These are phyloP conservation scores for Paxillus involutus DNA, from an alignment of 768 basidiomycete genomes.

Conservation along the genomic window DNA sequence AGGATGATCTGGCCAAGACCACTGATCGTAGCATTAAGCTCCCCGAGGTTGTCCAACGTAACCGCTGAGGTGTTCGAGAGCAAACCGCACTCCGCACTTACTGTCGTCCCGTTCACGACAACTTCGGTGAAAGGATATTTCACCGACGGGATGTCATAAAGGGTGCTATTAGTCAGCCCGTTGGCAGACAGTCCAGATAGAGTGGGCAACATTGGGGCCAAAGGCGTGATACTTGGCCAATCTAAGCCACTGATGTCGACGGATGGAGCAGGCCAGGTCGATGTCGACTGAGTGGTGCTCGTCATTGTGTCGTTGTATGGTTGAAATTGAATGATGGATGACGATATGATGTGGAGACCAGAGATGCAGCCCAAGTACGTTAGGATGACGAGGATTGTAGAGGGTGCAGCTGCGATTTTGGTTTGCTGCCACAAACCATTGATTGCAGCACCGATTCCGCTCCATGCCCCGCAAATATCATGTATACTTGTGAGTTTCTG, in stretches of 20 bases:
- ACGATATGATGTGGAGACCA: conserved; percentile 23
- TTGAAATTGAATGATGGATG: conserved; percentile 20
- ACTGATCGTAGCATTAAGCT: not conserved
- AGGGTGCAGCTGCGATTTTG: conserved; percentile 6
- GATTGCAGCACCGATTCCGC: conserved; percentile 22
- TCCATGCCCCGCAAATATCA: conserved; percentile 19
- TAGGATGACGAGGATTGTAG: not conserved
- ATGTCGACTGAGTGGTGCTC: not conserved
- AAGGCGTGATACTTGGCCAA: not conserved
- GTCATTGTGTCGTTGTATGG: conserved; percentile 9
- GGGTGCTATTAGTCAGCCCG: conserved; percentile 9
- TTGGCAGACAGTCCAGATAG: conserved; percentile 5
- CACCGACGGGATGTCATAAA: conserved; percentile 18
- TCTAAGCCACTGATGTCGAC: not conserved
- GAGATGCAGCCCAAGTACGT: conserved; percentile 17
- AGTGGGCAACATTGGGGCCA: not conserved
- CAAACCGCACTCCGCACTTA: conserved; percentile 15
- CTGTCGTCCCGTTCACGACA: conserved; percentile 15
- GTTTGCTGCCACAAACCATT: conserved; percentile 19
- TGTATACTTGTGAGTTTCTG: conserved; percentile 21
- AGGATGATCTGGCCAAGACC: conserved; percentile 2
- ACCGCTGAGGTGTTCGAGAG: conserved; percentile 6
- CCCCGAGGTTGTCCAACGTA: not conserved
- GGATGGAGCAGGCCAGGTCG: not conserved
- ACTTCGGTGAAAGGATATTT: conserved; percentile 3